Evolutionary conservation across 768 basidiomycete genomes (phyloP), one percentile per base, ranked within the genome.

Genomic region (Leucocoprinus leucothites): DNA sequence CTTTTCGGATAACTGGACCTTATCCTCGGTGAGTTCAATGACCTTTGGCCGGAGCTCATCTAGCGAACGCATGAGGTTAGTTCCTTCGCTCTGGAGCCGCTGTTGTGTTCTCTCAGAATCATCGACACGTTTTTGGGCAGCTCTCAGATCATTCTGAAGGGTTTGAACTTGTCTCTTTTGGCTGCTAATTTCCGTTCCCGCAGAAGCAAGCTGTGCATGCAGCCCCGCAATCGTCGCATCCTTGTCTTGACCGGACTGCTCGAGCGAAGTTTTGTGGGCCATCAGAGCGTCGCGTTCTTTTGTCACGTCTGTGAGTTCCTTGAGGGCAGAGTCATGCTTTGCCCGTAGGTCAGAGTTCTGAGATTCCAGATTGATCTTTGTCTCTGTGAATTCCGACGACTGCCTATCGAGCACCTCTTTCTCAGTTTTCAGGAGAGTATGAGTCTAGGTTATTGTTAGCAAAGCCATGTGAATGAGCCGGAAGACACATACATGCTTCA

Each of bases 1-100:
- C 61, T 82, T 82, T 58, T 93, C 88, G 42, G 77, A 74, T 8
- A 90, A 76, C 57, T 88, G 82, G 13, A 89, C 70, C 66, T 86
- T 90, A 57, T 75, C 78, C 35, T 84, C 81, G 2, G 88, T 91
- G 51, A 95, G 74, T 65, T 91, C 85, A 19, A 92, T 85, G 58
- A 93, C 84, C 73, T 93, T 93, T 38, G 89, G 82, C 26, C 87
- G 81, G 83, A 93, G 87, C 69, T 93, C 90, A 59, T 93, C 86
- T 57, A 94, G 71, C n/a, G 88, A 85, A 25, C 78, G 82, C 84
- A 93, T 82, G 31, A 94, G 77, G 50, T 75, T 78, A n/a, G 80
- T 83, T 38, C 91, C 90, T 68, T 94, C 92, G 0, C 74, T 71
- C 63, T 92, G 91, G 2, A 94, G 75, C 57, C 82, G 84, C 63